Percentiles rank a stretch among this genome's conserved stretches.
phyloP scores from a whole-genome alignment of 768 basidiomycete genomes.

The Termitomyces heimii region DNA sequence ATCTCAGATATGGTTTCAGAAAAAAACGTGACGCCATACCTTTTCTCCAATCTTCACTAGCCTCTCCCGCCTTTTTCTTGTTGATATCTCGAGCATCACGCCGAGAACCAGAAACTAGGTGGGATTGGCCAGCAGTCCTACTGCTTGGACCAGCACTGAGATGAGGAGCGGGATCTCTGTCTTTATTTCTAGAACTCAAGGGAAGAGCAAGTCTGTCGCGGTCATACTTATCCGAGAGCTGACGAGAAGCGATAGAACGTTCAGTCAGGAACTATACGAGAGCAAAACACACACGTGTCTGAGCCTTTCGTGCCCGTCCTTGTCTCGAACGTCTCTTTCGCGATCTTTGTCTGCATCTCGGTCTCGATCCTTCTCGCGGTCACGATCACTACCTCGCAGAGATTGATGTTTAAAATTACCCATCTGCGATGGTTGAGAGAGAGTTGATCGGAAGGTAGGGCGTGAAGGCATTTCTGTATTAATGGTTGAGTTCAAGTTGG shows the following conservation, averaged over 20 bases:
- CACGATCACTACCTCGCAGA: conserved; percentile 59
- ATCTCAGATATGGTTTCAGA: conserved; percentile 7
- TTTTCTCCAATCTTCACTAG: conserved; percentile 81
- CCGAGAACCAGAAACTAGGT: conserved; percentile 34
- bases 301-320: conserved; percentile 73
- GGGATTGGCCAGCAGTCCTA: conserved; percentile 31
- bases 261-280: background rate
- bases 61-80: conserved; percentile 69
- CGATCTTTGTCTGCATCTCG: conserved; percentile 39
- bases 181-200: conserved; percentile 50
- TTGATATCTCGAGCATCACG: conserved; percentile 54
- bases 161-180: conserved; percentile 64
- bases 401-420: conserved; percentile 91
- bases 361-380: conserved; percentile 45
- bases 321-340: conserved; percentile 60
- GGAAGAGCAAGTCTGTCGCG: conserved; percentile 68
- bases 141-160: conserved; percentile 37
- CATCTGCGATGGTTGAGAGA: conserved; percentile 87
- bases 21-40: conserved; percentile 37
- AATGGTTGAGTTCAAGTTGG: background rate
- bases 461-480: conserved; percentile 46
- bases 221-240: conserved; percentile 88
- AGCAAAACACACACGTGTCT: conserved; percentile 52
- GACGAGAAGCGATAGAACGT: conserved; percentile 6
- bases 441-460: conserved; percentile 63